Evolutionary conservation across 2,329 filamentous ascomycete species (phyloP), one percentile per base, ranked within the genome.

Genomic region (Dryadomyces quercivorus): DNA sequence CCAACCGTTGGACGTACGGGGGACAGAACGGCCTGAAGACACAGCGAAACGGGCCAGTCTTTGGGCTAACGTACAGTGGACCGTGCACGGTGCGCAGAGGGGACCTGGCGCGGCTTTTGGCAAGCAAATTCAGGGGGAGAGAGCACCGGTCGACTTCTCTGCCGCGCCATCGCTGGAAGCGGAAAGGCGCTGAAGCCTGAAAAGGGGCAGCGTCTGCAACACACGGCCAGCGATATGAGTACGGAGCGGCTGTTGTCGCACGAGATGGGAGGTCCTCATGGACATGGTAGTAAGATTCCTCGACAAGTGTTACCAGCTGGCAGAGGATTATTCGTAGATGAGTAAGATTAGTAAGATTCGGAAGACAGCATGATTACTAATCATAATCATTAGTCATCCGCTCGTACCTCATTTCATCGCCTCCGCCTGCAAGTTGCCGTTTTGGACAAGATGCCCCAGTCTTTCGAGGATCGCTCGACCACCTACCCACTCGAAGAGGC

Each of bases 71-170:
- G 3, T 26, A 34, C 26, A 34, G 53, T 56, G 52, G 56, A 15
- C 13, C 55, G 55, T 54, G 58, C 57, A 60, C 57, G 57, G 57
- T 46, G 55, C 54, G 38, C 54, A 18, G 12, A 12, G 31, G 42
- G 54, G 22, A 18, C 56, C 47, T 10, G 21, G 52, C 52, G 18
- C 43, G 20, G 26, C 44, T 43, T 53, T 44, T 34, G 50, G 34
- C 47, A 59, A 48, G 38, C 43, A 57, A 57, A 56, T 59, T 59
- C 57, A 59, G 57, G 57, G 59, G 58, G 53, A 42, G 47, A 52
- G 38, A 51, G 36, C 51, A 55, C 51, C 56, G 21, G 34, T 45
- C 52, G 51, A 54, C 51, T 56, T 51, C 51, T 45, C 49, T 22
- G 55, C 9, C 45, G 50, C 56, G 53, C 59, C 56, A 58, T 53